phyloP scores from a whole-genome alignment of 305 asterid species.

The Euphrasia arctica region DNA sequence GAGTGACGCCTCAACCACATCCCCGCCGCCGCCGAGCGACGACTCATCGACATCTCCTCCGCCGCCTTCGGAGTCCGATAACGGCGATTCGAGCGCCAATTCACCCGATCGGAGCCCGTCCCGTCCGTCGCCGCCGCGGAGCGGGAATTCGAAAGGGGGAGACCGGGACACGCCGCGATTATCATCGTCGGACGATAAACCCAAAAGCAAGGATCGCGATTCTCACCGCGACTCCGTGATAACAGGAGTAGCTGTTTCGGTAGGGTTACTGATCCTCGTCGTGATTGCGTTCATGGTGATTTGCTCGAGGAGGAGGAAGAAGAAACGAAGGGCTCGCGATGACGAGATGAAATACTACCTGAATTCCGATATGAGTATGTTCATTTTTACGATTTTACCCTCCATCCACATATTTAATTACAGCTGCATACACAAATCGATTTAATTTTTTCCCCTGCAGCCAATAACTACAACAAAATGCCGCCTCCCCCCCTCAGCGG shows the following conservation, averaged over 20 bases:
- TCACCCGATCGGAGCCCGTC: slow-evolving; percentile 8
- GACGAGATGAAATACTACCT: slow-evolving; percentile 50
- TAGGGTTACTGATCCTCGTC: slow-evolving; percentile 44
- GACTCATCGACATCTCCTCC: slow-evolving; percentile 5
- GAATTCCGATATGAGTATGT: slow-evolving; percentile 36
- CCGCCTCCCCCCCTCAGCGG: slow-evolving; percentile 45
- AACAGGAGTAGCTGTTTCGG: slow-evolving; percentile 63
- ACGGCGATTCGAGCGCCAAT: slow-evolving; percentile 10
- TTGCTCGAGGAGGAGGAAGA: slow-evolving; percentile 41
- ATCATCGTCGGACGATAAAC: slow-evolving; percentile 7
- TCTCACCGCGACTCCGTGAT: slow-evolving; percentile 30
- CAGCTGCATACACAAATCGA: background rate
- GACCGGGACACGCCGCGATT: slow-evolving; percentile 25
- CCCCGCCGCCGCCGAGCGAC: background rate
- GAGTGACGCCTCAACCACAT: background rate
- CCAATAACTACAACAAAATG: slow-evolving; percentile 32
- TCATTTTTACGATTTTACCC: slow-evolving; percentile 27
- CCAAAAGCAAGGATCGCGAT: background rate
- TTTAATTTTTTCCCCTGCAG: slow-evolving; percentile 26
- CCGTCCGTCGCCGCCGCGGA: slow-evolving; percentile 27
- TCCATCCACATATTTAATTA: too few species aligned
- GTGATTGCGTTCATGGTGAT: slow-evolving; percentile 44
- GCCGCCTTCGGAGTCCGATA: slow-evolving; percentile 27
- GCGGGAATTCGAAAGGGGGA: background rate
- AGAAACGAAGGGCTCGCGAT: slow-evolving; percentile 40